phyloP scores from a whole-genome alignment of 106 monocot species.

The Allium sativum region DNA sequence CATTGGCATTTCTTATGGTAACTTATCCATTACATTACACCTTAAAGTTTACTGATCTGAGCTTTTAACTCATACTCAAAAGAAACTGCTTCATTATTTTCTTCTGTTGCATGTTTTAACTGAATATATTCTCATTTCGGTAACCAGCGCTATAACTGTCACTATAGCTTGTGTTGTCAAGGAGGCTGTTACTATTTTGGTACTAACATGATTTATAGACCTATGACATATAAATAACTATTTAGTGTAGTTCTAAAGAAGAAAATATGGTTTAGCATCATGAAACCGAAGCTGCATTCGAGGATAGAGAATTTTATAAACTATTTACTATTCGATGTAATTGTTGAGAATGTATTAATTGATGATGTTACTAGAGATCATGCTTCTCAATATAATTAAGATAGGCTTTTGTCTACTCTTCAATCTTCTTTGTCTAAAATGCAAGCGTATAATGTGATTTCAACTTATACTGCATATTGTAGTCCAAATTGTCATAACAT shows the following conservation, averaged over 20 bases:
- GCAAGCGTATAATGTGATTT: too few species aligned
- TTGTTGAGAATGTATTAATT: too few species aligned
- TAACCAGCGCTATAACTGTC: slow-evolving; percentile 89
- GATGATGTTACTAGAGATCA: too few species aligned
- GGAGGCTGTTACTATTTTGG: slow-evolving; percentile 95
- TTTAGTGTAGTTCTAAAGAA: not conserved
- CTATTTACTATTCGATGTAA: too few species aligned
- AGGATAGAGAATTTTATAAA: too few species aligned
- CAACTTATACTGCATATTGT: not conserved
- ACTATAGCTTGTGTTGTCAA: slow-evolving; percentile 95
- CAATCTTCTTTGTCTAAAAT: too few species aligned
- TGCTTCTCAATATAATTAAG: too few species aligned
- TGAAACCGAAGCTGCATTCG: too few species aligned
- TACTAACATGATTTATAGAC: slow-evolving; percentile 14
- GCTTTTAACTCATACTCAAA: not conserved
- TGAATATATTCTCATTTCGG: slow-evolving; percentile 92
- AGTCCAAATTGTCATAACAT: not conserved
- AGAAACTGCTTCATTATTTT: slow-evolving; percentile 7
- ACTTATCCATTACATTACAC: slow-evolving; percentile 1
- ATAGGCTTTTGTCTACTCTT: too few species aligned
- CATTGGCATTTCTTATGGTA: slow-evolving; percentile 85
- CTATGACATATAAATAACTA: not conserved
- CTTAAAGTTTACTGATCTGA: not conserved
- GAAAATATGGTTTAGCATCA: not conserved
- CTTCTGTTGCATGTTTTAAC: slow-evolving; percentile 67